A percentile compares a stretch with the other conserved stretches of the same genome.
phyloP scores from a whole-genome alignment of 768 basidiomycete species.

The Myochromella boudieri region DNA sequence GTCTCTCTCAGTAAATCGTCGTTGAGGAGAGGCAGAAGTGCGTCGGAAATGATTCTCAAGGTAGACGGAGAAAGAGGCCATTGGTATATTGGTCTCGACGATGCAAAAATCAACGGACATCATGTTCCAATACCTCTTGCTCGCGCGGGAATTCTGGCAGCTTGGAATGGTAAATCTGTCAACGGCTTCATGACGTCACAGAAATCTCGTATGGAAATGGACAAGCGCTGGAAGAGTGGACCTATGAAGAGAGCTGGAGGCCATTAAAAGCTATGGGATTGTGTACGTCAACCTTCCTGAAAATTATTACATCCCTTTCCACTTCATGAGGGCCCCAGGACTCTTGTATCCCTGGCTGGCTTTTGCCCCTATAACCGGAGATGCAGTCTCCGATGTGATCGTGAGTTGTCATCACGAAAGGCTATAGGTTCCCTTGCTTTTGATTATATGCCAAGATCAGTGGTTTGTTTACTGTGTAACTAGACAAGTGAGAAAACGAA shows the following conservation, averaged over 20 bases:
- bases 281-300: too few relatives aligned
- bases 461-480: too few relatives aligned
- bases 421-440: too few relatives aligned
- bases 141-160: constrained; percentile 24
- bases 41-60: constrained; percentile 30
- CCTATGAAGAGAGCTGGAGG: constrained; percentile 18
- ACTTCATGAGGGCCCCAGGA: too few relatives aligned
- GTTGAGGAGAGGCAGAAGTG: constrained; percentile 29
- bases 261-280: background rate
- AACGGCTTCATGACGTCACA: constrained; percentile 10
- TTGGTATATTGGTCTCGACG: constrained; percentile 31
- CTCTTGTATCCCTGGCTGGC: too few relatives aligned
- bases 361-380: too few relatives aligned
- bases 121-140: constrained; percentile 18
- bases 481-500: too few relatives aligned
- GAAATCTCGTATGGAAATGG: constrained; percentile 7
- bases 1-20: constrained; percentile 27
- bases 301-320: too few relatives aligned
- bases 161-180: constrained; percentile 23
- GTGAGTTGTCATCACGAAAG: too few relatives aligned
- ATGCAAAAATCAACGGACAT: constrained; percentile 26
- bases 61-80: constrained; percentile 29
- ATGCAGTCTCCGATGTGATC: too few relatives aligned
- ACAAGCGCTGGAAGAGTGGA: constrained; percentile 28
- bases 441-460: too few relatives aligned